phyloP scores from a whole-genome alignment of 139 green algal species.

The Picochlorum sp. region DNA sequence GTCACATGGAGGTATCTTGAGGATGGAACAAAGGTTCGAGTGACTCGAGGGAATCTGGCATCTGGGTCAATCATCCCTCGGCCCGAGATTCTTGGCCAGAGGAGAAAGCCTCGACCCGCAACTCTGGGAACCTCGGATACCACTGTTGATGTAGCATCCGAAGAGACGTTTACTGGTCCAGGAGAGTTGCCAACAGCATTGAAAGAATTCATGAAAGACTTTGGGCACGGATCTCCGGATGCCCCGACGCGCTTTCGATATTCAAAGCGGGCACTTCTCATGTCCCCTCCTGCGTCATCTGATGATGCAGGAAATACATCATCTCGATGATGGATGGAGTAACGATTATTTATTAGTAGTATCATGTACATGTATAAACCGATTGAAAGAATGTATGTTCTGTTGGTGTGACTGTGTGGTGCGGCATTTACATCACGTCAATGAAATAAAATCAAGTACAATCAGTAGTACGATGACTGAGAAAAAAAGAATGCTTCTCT shows the following conservation, averaged over 20 bases:
- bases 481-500: no score
- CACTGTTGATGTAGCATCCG: neutral
- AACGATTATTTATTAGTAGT: no score
- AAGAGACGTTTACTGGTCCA: conserved; percentile 15
- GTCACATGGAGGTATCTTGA: conserved; percentile 48
- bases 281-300: neutral
- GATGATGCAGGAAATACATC: no score
- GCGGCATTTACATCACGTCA: no score
- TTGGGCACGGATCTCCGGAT: neutral
- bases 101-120: conserved; percentile 18
- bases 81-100: conserved; percentile 43
- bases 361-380: no score
- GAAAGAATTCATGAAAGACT: conserved; percentile 15
- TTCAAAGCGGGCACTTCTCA: neutral
- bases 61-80: conserved; percentile 47
- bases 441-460: no score
- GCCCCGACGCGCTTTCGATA: neutral
- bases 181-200: conserved; percentile 31
- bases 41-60: conserved; percentile 40
- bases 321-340: no score
- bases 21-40: conserved; percentile 60
- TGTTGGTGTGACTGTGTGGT: no score
- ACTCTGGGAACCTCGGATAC: conserved; percentile 24
- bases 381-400: no score
- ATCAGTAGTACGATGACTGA: no score